Evolutionary conservation across 2,329 filamentous ascomycete species (phyloP).

Genomic region (Rutstroemia sydowiana): DNA sequence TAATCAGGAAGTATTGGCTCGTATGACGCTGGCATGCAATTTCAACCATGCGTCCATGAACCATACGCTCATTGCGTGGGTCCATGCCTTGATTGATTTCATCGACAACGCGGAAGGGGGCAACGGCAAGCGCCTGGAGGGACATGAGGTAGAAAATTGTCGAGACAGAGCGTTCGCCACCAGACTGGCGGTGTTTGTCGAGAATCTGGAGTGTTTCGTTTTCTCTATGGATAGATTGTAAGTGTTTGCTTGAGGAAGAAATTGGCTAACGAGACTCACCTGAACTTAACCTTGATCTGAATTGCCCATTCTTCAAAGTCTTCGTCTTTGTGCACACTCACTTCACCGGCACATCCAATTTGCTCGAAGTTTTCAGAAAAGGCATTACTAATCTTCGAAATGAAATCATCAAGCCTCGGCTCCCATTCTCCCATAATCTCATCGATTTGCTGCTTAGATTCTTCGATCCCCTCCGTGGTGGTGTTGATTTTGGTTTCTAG

Average conservation of each 20-base stretch:
- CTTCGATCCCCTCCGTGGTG: constrained; percentile 46
- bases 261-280: constrained; percentile 44
- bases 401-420: constrained; percentile 68
- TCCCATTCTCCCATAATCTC: constrained; percentile 72
- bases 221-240: constrained; percentile 44
- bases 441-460: constrained; percentile 50
- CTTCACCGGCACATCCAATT: constrained; percentile 90
- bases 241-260: constrained; percentile 1
- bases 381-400: constrained; percentile 76
- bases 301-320: constrained; percentile 94
- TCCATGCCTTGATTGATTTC: constrained; percentile 99
- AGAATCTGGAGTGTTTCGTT: constrained; percentile 78
- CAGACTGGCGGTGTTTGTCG: constrained; percentile 88
- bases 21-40: constrained; percentile 82
- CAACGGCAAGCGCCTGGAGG: constrained; percentile 84
- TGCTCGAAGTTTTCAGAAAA: constrained; percentile 91
- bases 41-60: constrained; percentile 96
- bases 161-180: constrained; percentile 89
- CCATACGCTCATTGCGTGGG: constrained; percentile 94
- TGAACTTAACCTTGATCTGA: constrained; percentile 91
- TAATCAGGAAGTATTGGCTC: constrained; percentile 93
- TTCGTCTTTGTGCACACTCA: constrained; percentile 78
- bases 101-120: constrained; percentile 95
- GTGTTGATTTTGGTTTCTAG: constrained; percentile 52
- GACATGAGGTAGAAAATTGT: constrained; percentile 99